Percentiles rank a stretch among this genome's conserved stretches.
Conservation (phyloP, 805 yeast genomes). For the Candida montana region DNA sequence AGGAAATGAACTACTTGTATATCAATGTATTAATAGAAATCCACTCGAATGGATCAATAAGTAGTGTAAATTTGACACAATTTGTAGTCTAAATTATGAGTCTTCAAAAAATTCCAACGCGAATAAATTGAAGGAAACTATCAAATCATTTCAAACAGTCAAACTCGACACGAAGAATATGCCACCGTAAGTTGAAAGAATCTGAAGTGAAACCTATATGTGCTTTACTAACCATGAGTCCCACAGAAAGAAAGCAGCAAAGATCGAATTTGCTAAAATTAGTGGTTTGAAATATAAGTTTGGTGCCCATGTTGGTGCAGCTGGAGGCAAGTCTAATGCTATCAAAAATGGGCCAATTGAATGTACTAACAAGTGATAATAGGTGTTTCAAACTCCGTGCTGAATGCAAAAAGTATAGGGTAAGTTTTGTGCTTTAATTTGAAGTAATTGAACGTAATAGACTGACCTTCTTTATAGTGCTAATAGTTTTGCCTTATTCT, state of each 20-base stretch:
- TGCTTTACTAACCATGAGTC: neutral
- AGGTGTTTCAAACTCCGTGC: conserved; percentile 58
- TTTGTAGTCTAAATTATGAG: neutral
- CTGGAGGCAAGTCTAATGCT: conserved; percentile 50
- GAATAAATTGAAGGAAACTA: too few species aligned
- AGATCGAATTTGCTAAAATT: conserved; percentile 36
- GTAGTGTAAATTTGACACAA: too few species aligned
- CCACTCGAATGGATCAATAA: too few species aligned
- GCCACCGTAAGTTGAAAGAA: conserved; percentile 18
- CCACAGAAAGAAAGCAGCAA: conserved; percentile 16
- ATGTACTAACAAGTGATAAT: neutral
- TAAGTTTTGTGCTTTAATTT: conserved; percentile 17
- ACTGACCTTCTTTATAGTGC: conserved; percentile 32
- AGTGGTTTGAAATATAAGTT: conserved; percentile 47
- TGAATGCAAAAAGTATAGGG: conserved; percentile 50
- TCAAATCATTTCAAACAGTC: too few species aligned
- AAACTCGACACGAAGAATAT: too few species aligned
- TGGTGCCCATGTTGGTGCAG: conserved; percentile 86
- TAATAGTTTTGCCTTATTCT: conserved; percentile 83
- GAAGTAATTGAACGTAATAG: neutral
- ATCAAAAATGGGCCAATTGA: too few species aligned
- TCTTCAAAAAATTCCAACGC: neutral
- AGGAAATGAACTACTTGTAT: conserved; percentile 7
- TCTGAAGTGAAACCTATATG: neutral
- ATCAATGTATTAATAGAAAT: neutral